phyloP scores from a whole-genome alignment of 768 basidiomycete species.

The Boletus rubroflammeus region DNA sequence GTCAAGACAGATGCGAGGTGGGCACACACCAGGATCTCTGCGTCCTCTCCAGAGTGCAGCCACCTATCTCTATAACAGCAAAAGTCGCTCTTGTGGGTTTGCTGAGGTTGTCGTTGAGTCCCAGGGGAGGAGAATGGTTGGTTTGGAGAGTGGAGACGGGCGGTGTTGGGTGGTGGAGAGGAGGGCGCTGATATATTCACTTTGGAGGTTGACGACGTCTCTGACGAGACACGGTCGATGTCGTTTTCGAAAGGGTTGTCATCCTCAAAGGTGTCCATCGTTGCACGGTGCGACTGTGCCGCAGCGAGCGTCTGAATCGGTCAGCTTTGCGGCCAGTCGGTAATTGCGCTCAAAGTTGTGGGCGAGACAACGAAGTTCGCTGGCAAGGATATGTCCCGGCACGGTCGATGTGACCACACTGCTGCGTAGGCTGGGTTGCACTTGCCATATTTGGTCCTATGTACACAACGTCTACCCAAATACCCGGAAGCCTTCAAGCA shows the following conservation, averaged over 20 bases:
- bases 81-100: constrained; percentile 68
- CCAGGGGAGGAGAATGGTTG: constrained; percentile 51
- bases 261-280: constrained; percentile 49
- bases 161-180: constrained; percentile 47
- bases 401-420: background rate
- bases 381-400: background rate
- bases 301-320: background rate
- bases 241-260: constrained; percentile 64
- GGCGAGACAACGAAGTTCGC: background rate
- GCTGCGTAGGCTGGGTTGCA: constrained; percentile 7
- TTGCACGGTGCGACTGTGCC: background rate
- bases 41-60: constrained; percentile 78
- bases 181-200: constrained; percentile 47
- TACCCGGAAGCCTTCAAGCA: constrained; percentile 48
- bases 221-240: constrained; percentile 32
- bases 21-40: constrained; percentile 67
- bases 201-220: constrained; percentile 35
- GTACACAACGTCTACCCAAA: constrained; percentile 45
- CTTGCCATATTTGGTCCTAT: constrained; percentile 27
- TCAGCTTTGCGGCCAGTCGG: background rate
- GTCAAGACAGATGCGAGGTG: background rate
- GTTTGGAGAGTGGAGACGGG: constrained; percentile 49
- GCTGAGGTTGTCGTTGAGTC: constrained; percentile 48
- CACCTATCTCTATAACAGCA: constrained; percentile 74
- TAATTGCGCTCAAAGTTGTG: background rate